Conservation (phyloP, 441 rosid genomes). For the Sinapis alba region DNA sequence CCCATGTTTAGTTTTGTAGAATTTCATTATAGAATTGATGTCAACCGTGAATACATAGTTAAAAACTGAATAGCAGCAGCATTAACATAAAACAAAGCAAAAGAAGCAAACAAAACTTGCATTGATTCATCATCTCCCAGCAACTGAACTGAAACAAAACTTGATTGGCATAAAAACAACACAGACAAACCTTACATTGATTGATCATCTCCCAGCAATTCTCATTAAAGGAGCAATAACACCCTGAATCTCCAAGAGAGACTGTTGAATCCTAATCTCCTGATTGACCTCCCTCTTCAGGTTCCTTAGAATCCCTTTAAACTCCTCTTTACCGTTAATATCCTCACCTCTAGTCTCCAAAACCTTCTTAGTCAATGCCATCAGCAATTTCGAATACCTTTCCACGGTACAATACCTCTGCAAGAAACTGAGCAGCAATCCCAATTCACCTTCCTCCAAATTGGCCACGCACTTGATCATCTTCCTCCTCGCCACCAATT, state of each 20-base stretch:
- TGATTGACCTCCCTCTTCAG: slow-evolving; percentile 72
- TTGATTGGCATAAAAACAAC: not conserved
- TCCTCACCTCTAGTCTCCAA: slow-evolving; percentile 71
- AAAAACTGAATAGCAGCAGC: too few relatives aligned
- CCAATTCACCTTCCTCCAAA: slow-evolving; percentile 69
- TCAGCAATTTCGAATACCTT: slow-evolving; percentile 67
- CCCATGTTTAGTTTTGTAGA: too few relatives aligned
- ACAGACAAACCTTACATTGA: not conserved
- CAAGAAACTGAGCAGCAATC: slow-evolving; percentile 67
- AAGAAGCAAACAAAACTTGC: slow-evolving; percentile 14
- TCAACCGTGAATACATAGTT: too few relatives aligned
- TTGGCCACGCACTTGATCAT: slow-evolving; percentile 66
- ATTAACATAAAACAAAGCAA: not conserved
- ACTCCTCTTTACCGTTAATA: slow-evolving; percentile 56
- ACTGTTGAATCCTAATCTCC: slow-evolving; percentile 81
- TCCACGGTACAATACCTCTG: slow-evolving; percentile 70
- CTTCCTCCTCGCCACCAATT: slow-evolving; percentile 82
- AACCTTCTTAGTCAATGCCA: slow-evolving; percentile 74
- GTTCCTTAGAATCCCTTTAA: slow-evolving; percentile 68
- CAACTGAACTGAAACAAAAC: not conserved
- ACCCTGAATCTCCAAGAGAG: slow-evolving; percentile 76
- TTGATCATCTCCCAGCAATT: slow-evolving; percentile 69
- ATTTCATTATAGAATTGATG: too few relatives aligned
- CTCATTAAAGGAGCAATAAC: slow-evolving; percentile 75
- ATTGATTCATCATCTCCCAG: not conserved